Evolutionary conservation across 2,329 filamentous ascomycete genomes (phyloP), one percentile per base, ranked within the genome.

Genomic region (Phymatotrichopsis omnivora): DNA sequence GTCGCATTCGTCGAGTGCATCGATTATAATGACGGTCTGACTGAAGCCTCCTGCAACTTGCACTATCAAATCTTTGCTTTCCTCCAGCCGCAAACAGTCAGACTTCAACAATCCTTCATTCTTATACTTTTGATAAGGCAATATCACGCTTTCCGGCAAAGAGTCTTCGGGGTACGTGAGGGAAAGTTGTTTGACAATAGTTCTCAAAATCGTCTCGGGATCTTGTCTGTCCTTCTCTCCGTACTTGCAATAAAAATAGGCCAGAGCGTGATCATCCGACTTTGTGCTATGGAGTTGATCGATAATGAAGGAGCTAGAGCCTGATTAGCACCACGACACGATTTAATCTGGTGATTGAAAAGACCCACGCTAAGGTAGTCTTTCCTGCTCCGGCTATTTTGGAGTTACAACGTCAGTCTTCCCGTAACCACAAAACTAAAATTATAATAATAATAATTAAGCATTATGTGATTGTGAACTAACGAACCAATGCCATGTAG

Each of bases 221-320:
- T 63, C 43, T 29, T 54, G 49, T 10, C 45, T 23, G 3, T 36
- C 39, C 41, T 7, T 42, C 30, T 54, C 47, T 5, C 28, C 38
- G 29, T 59, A 55, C 30, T 61, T 60, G 55, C 61, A 63, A 54
- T 64, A 64, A 47, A 65, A 65, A 46, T 58, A 63, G 11, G 61
- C 62, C 35, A 64, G 51, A 2, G 51, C 56, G 35, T 61, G 4
- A 25, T 52, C 1, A 58, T 28, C 22, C 2, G 6, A 22, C n/a
- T n/a, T 20, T 58, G 5, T 52, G 55, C 14, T 60, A 51, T 27
- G 19, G 14, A 40, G 10, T 12, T 12, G n/a, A 10, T 46, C 36
- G 17, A 51, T 35, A 4, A 52, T 40, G 22, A 27, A 37, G 2
- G 32, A 42, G 5, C 25, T 51, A 2, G 8, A 23, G n/a, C 35